These are phyloP conservation scores for Apostasia ramifera DNA, from an alignment of 106 monocot genomes.

Conservation along the genomic window DNA sequence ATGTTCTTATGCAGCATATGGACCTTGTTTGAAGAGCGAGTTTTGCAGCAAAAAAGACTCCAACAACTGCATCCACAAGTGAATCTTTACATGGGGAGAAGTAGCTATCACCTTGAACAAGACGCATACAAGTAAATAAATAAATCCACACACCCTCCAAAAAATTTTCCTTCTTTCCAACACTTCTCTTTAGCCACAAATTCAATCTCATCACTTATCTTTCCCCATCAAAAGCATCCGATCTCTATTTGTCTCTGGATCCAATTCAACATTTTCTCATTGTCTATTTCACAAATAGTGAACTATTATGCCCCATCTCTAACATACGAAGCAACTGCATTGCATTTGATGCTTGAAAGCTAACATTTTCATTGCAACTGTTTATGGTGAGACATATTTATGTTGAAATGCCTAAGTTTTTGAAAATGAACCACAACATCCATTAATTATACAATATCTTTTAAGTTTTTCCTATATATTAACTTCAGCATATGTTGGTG, in stretches of 20 bases:
- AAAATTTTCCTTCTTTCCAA: conserved; percentile 69
- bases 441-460: not conserved
- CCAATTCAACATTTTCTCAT: conserved; percentile 62
- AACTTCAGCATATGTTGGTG: not conserved
- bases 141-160: conserved; percentile 64
- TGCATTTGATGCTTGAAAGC: conserved; percentile 25
- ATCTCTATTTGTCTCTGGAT: conserved; percentile 60
- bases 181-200: conserved; percentile 59
- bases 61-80: too few relatives aligned
- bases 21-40: too few relatives aligned
- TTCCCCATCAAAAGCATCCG: conserved; percentile 93
- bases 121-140: conserved; percentile 96
- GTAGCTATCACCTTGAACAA: conserved; percentile 85
- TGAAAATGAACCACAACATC: conserved; percentile 35
- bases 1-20: too few relatives aligned
- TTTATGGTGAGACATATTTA: conserved; percentile 41
- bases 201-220: conserved; percentile 21
- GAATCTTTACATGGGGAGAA: too few relatives aligned
- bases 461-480: not conserved
- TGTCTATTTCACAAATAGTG: conserved; percentile 33
- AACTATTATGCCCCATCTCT: conserved; percentile 40
- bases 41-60: too few relatives aligned
- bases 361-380: conserved; percentile 3
- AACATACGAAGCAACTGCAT: too few relatives aligned
- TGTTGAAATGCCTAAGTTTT: too few relatives aligned